phyloP scores from a whole-genome alignment of 495 filamentous ascomycete genomes.

The Copromyces sp. region DNA sequence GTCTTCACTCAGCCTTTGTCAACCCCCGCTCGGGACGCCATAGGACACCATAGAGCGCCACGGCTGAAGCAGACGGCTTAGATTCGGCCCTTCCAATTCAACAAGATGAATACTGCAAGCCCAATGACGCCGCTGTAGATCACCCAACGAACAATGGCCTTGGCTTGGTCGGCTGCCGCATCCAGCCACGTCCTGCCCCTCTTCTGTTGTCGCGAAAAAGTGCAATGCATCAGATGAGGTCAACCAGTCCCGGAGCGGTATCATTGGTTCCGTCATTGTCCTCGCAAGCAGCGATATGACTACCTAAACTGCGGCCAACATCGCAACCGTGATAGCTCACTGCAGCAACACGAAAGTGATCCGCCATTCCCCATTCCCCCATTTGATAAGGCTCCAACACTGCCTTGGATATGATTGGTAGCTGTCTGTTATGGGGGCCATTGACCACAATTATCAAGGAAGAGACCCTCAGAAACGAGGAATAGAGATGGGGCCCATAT shows the following conservation, averaged over 20 bases:
- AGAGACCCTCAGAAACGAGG: not conserved
- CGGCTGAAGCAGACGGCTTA: conserved; percentile 10
- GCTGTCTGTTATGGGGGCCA: not conserved
- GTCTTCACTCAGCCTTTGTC: not conserved
- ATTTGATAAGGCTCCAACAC: not conserved
- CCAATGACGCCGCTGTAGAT: not conserved
- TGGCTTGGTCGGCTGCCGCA: not conserved
- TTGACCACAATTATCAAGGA: not conserved
- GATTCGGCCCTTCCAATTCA: conserved; percentile 18
- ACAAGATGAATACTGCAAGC: conserved; percentile 5
- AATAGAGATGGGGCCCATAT: not conserved
- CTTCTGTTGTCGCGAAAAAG: not conserved
- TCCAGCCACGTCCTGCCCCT: conserved; percentile 2
- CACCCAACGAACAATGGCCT: not conserved
- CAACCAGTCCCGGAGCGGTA: not conserved
- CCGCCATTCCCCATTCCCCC: not conserved
- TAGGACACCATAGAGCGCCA: conserved; percentile 6
- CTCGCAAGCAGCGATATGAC: not conserved
- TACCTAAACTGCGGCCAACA: not conserved
- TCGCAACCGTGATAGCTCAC: not conserved
- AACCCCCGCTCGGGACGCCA: not conserved
- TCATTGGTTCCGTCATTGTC: not conserved
- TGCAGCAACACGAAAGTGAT: not conserved
- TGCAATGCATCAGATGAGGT: not conserved
- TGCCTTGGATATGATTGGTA: not conserved